Evolutionary conservation across 208 protist species (phyloP).

Genomic region (Trypanosoma lewisi): DNA sequence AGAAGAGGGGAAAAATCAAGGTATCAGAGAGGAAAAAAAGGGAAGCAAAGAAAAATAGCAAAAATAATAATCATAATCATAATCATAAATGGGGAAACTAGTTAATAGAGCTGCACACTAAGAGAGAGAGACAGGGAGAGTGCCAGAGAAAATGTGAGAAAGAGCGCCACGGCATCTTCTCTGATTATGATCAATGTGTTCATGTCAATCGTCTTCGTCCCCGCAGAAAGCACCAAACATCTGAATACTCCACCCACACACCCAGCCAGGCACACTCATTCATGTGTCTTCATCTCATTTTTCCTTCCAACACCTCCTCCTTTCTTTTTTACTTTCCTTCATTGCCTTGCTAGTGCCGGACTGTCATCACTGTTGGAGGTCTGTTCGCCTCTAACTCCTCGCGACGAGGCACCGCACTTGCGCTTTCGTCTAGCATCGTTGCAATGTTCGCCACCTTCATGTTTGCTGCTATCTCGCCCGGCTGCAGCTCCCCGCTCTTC

Average conservation of each 20-base stretch:
- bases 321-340: conserved; percentile 14
- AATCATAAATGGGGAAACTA: too few relatives aligned
- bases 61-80: too few relatives aligned
- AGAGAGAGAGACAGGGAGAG: too few relatives aligned
- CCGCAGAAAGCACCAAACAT: neutral
- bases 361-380: conserved; percentile 13
- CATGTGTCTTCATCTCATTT: conserved; percentile 3
- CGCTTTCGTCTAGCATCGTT: conserved; percentile 47
- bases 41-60: too few relatives aligned
- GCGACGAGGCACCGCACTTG: conserved; percentile 9
- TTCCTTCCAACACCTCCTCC: neutral
- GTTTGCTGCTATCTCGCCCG: conserved; percentile 43
- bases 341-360: conserved; percentile 30
- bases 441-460: conserved; percentile 54
- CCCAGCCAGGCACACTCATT: neutral
- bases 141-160: too few relatives aligned
- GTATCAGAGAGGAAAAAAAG: too few relatives aligned
- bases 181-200: too few relatives aligned
- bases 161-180: too few relatives aligned
- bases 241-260: neutral
- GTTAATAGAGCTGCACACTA: too few relatives aligned
- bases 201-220: too few relatives aligned
- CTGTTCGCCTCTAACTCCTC: conserved; percentile 2
- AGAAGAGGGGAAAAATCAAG: too few relatives aligned
- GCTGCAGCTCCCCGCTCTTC: conserved; percentile 21